A percentile compares a stretch with the other conserved stretches of the same genome.
Conservation (phyloP, 176 grass and related monocot species). For the Carex kokanica region DNA sequence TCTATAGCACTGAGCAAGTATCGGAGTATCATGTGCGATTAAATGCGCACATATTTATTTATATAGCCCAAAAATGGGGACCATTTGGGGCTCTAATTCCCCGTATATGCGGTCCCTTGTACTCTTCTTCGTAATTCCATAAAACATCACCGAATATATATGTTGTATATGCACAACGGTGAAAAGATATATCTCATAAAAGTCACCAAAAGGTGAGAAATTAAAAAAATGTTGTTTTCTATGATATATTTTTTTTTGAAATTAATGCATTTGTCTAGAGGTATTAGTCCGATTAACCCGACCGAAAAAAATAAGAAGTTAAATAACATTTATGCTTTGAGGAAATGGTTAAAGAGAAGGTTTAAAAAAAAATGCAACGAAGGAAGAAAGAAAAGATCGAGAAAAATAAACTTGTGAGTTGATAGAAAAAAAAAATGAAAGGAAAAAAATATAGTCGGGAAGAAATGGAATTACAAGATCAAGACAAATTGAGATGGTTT, state of each 20-base stretch:
- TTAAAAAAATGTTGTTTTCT: background rate
- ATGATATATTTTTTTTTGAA: background rate
- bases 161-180: background rate
- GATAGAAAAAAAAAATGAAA: too few species aligned
- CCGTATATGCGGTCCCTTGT: background rate
- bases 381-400: too few species aligned
- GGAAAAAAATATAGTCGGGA: too few species aligned
- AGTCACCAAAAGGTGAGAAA: background rate
- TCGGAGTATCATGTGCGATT: background rate
- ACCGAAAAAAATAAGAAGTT: too few species aligned
- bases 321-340: too few species aligned
- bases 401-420: too few species aligned
- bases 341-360: too few species aligned
- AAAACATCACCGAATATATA: background rate
- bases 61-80: background rate
- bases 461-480: too few species aligned
- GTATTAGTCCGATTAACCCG: too few species aligned
- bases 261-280: background rate
- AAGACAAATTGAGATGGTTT: too few species aligned
- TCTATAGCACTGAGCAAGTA: background rate
- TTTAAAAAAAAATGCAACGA: too few species aligned
- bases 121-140: background rate
- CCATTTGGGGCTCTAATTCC: background rate
- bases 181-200: background rate
- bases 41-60: background rate